A percentile compares a stretch with the other conserved stretches of the same genome.
These are phyloP conservation scores for Naganishia albida DNA, from an alignment of 1,284 basidiomycete species.

Conservation along the genomic window DNA sequence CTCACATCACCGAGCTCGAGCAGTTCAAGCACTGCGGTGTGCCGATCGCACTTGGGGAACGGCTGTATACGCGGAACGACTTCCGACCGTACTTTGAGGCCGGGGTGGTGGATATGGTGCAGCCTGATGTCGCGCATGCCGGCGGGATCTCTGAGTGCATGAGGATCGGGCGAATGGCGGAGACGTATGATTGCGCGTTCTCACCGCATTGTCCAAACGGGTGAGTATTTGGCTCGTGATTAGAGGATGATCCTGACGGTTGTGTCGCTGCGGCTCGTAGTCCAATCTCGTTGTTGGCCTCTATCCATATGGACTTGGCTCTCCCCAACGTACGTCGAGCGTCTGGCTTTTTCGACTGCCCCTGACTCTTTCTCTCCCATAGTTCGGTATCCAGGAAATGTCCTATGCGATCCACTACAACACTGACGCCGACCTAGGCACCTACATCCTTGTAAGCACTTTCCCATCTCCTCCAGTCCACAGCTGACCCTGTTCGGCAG, in stretches of 20 bases:
- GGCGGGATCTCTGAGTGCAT: constrained; percentile 67
- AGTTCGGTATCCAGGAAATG: constrained; percentile 66
- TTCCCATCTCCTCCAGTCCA: not conserved
- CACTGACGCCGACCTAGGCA: constrained; percentile 29
- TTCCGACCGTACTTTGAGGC: constrained; percentile 61
- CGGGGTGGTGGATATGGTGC: constrained; percentile 62
- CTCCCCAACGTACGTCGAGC: constrained; percentile 22
- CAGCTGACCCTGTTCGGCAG: constrained; percentile 47
- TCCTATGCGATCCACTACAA: constrained; percentile 54
- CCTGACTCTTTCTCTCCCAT: not conserved
- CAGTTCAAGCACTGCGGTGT: constrained; percentile 23
- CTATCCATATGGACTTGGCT: constrained; percentile 28
- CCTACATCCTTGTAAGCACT: constrained; percentile 30
- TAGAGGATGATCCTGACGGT: constrained; percentile 42
- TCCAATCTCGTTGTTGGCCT: constrained; percentile 29
- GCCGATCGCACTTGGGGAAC: constrained; percentile 58
- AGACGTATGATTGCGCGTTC: constrained; percentile 43
- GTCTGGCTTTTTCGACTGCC: not conserved
- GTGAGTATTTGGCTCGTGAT: constrained; percentile 2
- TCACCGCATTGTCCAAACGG: constrained; percentile 35
- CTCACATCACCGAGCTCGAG: constrained; percentile 29
- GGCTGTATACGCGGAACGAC: constrained; percentile 63
- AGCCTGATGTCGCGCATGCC: constrained; percentile 67
- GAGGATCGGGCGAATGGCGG: constrained; percentile 63
- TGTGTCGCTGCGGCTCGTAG: not conserved